These are phyloP conservation scores for Guyanaporus albipodus DNA, from an alignment of 768 basidiomycete genomes.

Conservation along the genomic window DNA sequence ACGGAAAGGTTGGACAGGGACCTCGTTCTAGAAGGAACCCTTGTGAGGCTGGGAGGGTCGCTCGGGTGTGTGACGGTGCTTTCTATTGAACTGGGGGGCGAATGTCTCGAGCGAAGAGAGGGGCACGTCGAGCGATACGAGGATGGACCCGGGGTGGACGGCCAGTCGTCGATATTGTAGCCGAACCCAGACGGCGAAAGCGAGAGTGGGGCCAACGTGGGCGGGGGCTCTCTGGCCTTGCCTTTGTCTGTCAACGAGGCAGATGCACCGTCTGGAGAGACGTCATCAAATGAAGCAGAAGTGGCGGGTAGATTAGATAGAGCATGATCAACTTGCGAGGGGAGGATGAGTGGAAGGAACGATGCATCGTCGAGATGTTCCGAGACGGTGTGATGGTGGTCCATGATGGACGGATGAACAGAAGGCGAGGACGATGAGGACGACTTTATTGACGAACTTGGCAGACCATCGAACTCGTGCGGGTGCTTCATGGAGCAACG, in stretches of 20 bases:
- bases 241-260: conserved; percentile 44
- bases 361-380: conserved; percentile 16
- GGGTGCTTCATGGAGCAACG: conserved; percentile 37
- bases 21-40: conserved; percentile 44
- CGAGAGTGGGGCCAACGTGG: conserved; percentile 61
- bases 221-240: conserved; percentile 50
- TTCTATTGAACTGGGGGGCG: conserved; percentile 13
- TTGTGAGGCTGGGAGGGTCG: conserved; percentile 17
- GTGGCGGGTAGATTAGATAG: conserved; percentile 28
- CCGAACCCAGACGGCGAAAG: conserved; percentile 54
- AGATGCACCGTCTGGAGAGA: conserved; percentile 8
- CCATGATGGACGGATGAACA: conserved; percentile 11
- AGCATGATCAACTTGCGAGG: conserved; percentile 2
- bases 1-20: conserved; percentile 55
- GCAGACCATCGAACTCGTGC: too few species aligned
- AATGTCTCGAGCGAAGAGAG: conserved; percentile 33
- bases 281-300: conserved; percentile 11
- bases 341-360: too few species aligned
- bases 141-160: conserved; percentile 32
- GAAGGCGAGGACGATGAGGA: too few species aligned
- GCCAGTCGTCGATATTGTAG: conserved; percentile 39
- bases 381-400: conserved; percentile 7
- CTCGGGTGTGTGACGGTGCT: conserved; percentile 9
- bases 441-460: too few species aligned
- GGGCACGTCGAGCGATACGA: conserved; percentile 35